A percentile compares a stretch with the other conserved stretches of the same genome.
Evolutionary conservation across 768 basidiomycete species (phyloP).

Genomic region (Candolleomyces efflorescens): DNA sequence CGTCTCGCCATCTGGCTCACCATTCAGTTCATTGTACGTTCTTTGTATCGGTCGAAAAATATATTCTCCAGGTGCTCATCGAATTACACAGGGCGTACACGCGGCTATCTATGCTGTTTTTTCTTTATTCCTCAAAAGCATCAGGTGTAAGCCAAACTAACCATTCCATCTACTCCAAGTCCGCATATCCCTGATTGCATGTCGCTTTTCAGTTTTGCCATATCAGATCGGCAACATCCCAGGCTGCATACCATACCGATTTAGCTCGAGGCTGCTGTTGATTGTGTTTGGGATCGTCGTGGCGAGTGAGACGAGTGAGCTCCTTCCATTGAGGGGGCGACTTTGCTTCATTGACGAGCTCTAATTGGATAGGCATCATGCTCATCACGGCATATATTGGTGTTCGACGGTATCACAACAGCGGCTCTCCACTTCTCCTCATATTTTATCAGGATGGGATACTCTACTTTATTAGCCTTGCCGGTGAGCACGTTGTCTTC

Average conservation of each 20-base stretch:
- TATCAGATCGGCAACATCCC: neutral
- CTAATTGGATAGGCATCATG: neutral
- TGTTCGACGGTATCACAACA: neutral
- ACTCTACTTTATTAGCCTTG: neutral
- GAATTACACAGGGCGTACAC: neutral
- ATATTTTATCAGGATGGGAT: neutral
- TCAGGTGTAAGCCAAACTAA: neutral
- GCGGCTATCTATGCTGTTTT: neutral
- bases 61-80: neutral
- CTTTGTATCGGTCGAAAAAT: neutral
- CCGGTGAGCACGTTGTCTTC: neutral
- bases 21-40: constrained; percentile 1
- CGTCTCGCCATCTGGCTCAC: neutral
- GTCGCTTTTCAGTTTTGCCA: neutral
- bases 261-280: neutral
- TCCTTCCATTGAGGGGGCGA: neutral
- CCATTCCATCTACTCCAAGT: no score
- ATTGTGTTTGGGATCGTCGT: constrained; percentile 5
- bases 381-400: neutral
- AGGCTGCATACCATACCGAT: constrained; percentile 2
- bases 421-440: neutral
- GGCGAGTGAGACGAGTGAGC: constrained; percentile 2
- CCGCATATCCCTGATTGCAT: no score
- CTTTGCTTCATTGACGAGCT: no score
- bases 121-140: neutral